phyloP scores from a whole-genome alignment of 208 protist species.

The Crithidia fasciculata region DNA sequence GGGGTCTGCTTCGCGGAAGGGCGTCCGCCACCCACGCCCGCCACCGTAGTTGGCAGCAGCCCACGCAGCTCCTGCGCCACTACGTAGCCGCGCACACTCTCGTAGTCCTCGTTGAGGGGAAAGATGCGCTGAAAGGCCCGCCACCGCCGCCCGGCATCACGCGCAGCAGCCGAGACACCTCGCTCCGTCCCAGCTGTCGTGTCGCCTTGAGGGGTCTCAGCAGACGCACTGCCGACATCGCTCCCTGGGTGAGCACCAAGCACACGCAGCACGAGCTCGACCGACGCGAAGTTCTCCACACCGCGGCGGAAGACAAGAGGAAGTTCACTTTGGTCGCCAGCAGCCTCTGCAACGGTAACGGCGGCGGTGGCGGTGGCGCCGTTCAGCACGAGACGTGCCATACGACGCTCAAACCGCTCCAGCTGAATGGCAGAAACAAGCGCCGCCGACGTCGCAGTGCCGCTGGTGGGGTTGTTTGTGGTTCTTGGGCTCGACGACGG shows the following conservation, averaged over 20 bases:
- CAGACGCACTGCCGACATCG: background rate
- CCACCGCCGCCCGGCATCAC: constrained; percentile 51
- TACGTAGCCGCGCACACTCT: constrained; percentile 37
- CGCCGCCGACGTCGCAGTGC: background rate
- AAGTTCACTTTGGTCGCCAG: constrained; percentile 22
- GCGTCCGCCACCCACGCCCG: background rate
- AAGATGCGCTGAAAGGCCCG: constrained; percentile 69
- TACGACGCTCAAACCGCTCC: constrained; percentile 54
- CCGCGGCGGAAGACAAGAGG: constrained; percentile 65
- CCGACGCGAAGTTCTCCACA: constrained; percentile 58
- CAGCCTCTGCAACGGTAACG: constrained; percentile 20
- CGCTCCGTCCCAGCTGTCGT: background rate
- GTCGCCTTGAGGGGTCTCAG: background rate
- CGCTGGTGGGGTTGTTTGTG: background rate
- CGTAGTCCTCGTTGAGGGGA: constrained; percentile 58
- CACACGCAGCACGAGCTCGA: constrained; percentile 58
- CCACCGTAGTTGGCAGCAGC: background rate
- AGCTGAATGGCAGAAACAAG: constrained; percentile 33
- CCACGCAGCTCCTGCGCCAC: constrained; percentile 1
- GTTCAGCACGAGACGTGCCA: constrained; percentile 48
- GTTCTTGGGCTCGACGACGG: no score
- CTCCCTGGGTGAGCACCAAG: background rate
- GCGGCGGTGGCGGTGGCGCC: constrained; percentile 19
- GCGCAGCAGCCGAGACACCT: background rate
- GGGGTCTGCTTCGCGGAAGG: constrained; percentile 27